Evolutionary conservation across 2,329 filamentous ascomycete species (phyloP).

Genomic region (Claviceps sorghi): DNA sequence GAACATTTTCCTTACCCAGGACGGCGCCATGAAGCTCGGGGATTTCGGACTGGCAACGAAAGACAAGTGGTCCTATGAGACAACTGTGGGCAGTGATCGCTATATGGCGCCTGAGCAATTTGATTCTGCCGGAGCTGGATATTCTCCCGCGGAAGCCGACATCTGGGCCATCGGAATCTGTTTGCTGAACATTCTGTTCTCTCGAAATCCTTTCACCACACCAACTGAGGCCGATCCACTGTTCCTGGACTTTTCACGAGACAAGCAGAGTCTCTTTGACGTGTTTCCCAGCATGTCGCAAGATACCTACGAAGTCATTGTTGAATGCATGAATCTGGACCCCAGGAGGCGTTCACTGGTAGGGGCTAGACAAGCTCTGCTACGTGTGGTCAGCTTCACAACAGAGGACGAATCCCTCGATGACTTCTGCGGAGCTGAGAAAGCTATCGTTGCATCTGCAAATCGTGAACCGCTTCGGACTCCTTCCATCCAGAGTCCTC

Average conservation of each 20-base stretch:
- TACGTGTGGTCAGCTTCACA: slow-evolving; percentile 77
- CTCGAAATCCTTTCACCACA: slow-evolving; percentile 86
- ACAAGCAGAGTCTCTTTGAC: slow-evolving; percentile 93
- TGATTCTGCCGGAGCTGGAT: slow-evolving; percentile 72
- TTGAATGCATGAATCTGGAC: slow-evolving; percentile 80
- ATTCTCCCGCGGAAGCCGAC: slow-evolving; percentile 85
- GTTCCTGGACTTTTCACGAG: slow-evolving; percentile 82
- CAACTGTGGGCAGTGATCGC: slow-evolving; percentile 88
- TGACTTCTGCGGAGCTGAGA: slow-evolving; percentile 80
- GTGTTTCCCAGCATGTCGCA: slow-evolving; percentile 98
- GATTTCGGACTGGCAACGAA: slow-evolving; percentile 90
- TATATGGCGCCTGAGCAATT: slow-evolving; percentile 99
- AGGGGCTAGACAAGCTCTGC: slow-evolving; percentile 62
- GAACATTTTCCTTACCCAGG: slow-evolving; percentile 87
- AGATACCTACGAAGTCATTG: slow-evolving; percentile 89
- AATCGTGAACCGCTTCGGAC: slow-evolving; percentile 93
- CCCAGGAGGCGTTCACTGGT: slow-evolving; percentile 74
- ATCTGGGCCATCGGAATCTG: slow-evolving; percentile 97
- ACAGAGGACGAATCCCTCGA: slow-evolving; percentile 82
- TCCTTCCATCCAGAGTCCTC: slow-evolving; percentile 81
- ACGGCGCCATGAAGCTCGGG: slow-evolving; percentile 86
- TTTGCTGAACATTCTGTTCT: slow-evolving; percentile 90
- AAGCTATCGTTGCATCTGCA: slow-evolving; percentile 63
- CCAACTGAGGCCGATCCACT: slow-evolving; percentile 83
- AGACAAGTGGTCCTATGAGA: slow-evolving; percentile 81